Percentiles rank a stretch among this genome's conserved stretches.
Evolutionary conservation across 805 yeast species (phyloP).

Genomic region (Lipomyces lipofer): DNA sequence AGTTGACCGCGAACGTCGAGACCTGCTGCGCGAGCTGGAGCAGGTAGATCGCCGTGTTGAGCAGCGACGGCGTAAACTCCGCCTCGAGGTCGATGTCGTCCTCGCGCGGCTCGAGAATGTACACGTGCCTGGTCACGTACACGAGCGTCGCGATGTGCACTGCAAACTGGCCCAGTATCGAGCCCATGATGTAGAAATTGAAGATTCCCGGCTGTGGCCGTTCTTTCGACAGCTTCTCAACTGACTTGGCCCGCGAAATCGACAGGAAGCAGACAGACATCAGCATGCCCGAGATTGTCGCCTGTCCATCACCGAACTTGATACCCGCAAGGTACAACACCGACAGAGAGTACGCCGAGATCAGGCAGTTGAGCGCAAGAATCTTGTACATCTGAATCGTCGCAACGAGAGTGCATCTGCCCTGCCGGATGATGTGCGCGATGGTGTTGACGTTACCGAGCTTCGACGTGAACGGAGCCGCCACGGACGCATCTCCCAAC

Average conservation of each 20-base stretch:
- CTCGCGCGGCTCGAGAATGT: constrained; percentile 87
- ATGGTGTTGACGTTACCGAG: constrained; percentile 89
- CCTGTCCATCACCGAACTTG: constrained; percentile 96
- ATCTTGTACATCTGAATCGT: constrained; percentile 99
- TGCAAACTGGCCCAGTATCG: constrained; percentile 94
- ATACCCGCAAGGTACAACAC: constrained; percentile 96
- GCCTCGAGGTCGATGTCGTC: constrained; percentile 88
- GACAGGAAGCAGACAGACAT: constrained; percentile 92
- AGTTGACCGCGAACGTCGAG: constrained; percentile 95
- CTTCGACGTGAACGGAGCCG: constrained; percentile 97
- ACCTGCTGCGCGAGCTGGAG: constrained; percentile 95
- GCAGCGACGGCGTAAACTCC: constrained; percentile 80
- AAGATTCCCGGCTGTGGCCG: constrained; percentile 98
- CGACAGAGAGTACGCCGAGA: constrained; percentile 92
- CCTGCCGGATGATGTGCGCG: constrained; percentile 92
- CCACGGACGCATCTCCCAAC: constrained; percentile 97
- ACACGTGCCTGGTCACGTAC: constrained; percentile 80
- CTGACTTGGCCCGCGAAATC: constrained; percentile 89
- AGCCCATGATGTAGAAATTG: constrained; percentile 95
- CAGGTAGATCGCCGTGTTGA: constrained; percentile 94
- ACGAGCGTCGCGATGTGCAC: constrained; percentile 81
- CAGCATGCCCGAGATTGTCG: constrained; percentile 92
- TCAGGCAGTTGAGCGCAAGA: constrained; percentile 92
- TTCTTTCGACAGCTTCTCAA: constrained; percentile 83
- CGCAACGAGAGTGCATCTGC: constrained; percentile 95